Evolutionary conservation across 78 protist genomes (phyloP), one percentile per base, ranked within the genome.

Genomic region (Dictyostelium brefeldianum): DNA sequence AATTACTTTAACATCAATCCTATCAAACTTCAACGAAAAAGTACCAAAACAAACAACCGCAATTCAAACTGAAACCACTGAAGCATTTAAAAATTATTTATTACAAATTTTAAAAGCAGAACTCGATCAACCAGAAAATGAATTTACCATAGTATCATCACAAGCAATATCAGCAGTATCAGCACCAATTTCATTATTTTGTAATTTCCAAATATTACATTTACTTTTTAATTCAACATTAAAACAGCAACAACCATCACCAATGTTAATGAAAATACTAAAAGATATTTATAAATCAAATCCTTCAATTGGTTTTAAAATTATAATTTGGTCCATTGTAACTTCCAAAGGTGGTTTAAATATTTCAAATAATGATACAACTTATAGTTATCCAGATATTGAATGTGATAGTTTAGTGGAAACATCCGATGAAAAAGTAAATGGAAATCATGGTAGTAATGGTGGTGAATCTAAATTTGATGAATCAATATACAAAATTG

Each of bases 331-430:
- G 90, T 56, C 41, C 7, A 29, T 83, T 11, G 48, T 83, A 6
- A 53, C 46, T n/a, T 69, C 90, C 3, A 41, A 15, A 14, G 90
- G 90, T 36, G 90, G 90, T n/a, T 20, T 83, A 18, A 1, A 6
- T 8, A 25, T 27, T 36, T 3, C 8, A 11, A 18, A 25, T 1
- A 43, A 6, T n/a, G 62, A 43, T 1, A 54, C 7, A 29, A 47
- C 27, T 29, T 81, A 67, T 81, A 41, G 70, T 11, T 83, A 54
- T 71, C 80, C 90, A 10, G 74, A 83, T n/a, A 47, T 73, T 17
- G 31, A 51, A n/a, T 22, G 77, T 69, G 77, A 69, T 69, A 20
- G 1, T 36, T 36, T 36, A 36, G 2, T 2, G 2, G 43, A 36
- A 2, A 20, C 12, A 36, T 12, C 15, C 7, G 50, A 31, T 79